Conservation (phyloP, 23 red algal species). For the Gracilaria vermiculophylla region DNA sequence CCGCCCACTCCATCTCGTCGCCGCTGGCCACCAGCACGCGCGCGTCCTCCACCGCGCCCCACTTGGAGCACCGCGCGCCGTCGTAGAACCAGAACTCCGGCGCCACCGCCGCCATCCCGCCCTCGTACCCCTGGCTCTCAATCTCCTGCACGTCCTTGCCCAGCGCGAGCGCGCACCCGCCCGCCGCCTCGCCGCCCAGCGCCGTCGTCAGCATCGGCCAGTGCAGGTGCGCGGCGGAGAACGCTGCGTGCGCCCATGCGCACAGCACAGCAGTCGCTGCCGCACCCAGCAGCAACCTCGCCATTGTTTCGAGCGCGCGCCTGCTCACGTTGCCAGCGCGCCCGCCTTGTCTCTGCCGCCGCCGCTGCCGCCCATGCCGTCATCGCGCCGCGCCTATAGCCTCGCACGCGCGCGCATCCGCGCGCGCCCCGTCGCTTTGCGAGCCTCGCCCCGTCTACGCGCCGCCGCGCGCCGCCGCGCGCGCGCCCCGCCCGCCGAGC, state of each 20-base stretch:
- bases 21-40: not conserved
- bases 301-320: not conserved
- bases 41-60: not conserved
- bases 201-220: not conserved
- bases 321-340: no score
- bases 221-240: not conserved
- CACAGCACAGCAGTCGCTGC: not conserved
- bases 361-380: no score
- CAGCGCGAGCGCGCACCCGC: not conserved
- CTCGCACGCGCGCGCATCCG: no score
- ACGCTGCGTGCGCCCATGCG: not conserved
- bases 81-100: not conserved
- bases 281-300: not conserved
- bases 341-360: no score
- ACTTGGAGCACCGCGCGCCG: not conserved
- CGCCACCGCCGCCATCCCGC: not conserved
- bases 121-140: not conserved
- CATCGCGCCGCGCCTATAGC: no score
- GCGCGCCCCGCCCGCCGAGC: no score
- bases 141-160: conserved; percentile 18
- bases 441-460: no score
- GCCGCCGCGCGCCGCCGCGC: no score
- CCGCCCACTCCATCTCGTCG: not conserved
- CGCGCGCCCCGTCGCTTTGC: no score
- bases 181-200: not conserved